Evolutionary conservation across 495 filamentous ascomycete species (phyloP).

Genomic region (Xanthoparmelia taractica): DNA sequence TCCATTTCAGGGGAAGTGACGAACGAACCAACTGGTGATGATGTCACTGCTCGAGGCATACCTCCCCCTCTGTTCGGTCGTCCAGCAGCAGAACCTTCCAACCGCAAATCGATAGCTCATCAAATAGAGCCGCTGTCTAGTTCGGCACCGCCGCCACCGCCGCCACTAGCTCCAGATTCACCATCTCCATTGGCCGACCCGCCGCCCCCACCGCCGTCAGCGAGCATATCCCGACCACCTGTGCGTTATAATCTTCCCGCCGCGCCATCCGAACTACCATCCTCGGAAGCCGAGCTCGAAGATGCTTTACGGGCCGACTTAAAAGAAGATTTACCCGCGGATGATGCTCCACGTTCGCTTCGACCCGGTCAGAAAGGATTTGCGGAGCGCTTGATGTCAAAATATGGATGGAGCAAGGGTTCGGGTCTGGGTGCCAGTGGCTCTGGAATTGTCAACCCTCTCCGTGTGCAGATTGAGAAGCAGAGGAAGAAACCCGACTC

Average conservation of each 20-base stretch:
- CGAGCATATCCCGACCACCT: conserved; percentile 75
- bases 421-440: conserved; percentile 73
- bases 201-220: conserved; percentile 34
- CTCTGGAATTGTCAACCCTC: conserved; percentile 72
- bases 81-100: conserved; percentile 24
- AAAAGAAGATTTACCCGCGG: background rate
- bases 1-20: conserved; percentile 35
- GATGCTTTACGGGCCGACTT: conserved; percentile 35
- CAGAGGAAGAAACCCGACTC: conserved; percentile 67
- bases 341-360: conserved; percentile 49
- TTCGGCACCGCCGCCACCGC: conserved; percentile 31
- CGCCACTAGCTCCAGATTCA: conserved; percentile 8
- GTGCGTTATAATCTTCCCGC: conserved; percentile 71
- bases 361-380: conserved; percentile 78
- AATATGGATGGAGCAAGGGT: conserved; percentile 84
- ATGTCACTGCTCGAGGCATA: conserved; percentile 61
- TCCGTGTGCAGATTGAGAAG: conserved; percentile 78
- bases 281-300: conserved; percentile 49
- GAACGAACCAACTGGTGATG: conserved; percentile 58
- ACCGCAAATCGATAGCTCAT: conserved; percentile 8
- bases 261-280: conserved; percentile 48
- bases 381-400: conserved; percentile 76
- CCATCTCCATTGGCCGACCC: conserved; percentile 22
- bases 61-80: conserved; percentile 34
- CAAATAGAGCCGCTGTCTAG: conserved; percentile 31